A percentile compares a stretch with the other conserved stretches of the same genome.
Evolutionary conservation across 257 asterid genomes (phyloP).

Genomic region (Plectranthus barbatus): DNA sequence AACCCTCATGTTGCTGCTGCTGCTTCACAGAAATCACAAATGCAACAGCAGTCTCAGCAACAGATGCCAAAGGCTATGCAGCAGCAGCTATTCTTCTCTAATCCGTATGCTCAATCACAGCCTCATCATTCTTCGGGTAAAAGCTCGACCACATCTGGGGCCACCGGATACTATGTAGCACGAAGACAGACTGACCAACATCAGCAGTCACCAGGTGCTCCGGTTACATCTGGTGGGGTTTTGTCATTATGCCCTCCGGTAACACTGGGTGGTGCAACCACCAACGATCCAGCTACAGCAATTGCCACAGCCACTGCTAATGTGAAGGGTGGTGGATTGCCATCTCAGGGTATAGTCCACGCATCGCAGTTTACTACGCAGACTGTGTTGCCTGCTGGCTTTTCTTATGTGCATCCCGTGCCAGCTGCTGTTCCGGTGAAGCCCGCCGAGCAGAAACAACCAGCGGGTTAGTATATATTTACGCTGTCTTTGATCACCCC

Average conservation of each 20-base stretch:
- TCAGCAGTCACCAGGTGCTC: constrained; percentile 44
- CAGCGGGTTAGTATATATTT: constrained; percentile 52
- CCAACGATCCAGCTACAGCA: constrained; percentile 88
- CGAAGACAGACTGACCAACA: constrained; percentile 63
- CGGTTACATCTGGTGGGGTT: constrained; percentile 33
- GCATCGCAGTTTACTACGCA: constrained; percentile 52
- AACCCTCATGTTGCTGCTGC: constrained; percentile 42
- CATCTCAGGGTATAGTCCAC: constrained; percentile 47
- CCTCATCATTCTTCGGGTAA: constrained; percentile 35
- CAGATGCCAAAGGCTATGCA: constrained; percentile 53
- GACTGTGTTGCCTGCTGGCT: constrained; percentile 53
- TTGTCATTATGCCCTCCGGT: constrained; percentile 40
- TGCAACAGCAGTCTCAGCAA: constrained; percentile 49
- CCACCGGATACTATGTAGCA: constrained; percentile 46
- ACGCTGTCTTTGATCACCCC: background rate
- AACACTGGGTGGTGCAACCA: constrained; percentile 31
- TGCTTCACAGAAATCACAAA: constrained; percentile 37
- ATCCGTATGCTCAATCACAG: constrained; percentile 57
- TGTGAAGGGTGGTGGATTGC: constrained; percentile 48
- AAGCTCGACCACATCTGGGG: constrained; percentile 29
- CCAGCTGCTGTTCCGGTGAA: constrained; percentile 72
- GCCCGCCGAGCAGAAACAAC: constrained; percentile 79
- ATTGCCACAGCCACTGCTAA: constrained; percentile 71
- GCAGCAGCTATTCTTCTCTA: constrained; percentile 59
- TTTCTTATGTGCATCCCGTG: constrained; percentile 53